Percentiles rank a stretch among this genome's conserved stretches.
These are phyloP conservation scores for Celoporthe dispersa DNA, from an alignment of 2,329 filamentous ascomycete genomes.

Conservation along the genomic window DNA sequence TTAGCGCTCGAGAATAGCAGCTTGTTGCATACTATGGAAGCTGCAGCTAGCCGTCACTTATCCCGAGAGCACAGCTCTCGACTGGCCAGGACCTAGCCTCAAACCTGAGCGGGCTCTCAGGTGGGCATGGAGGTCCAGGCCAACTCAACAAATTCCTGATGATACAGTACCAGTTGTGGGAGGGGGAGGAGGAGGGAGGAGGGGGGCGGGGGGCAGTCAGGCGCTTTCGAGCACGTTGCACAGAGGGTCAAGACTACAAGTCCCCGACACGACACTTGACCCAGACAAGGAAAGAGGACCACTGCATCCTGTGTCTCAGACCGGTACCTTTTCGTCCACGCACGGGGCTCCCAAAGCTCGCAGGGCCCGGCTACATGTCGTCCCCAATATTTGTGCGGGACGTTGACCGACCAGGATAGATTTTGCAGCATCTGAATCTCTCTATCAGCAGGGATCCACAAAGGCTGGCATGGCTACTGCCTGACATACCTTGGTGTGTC, in stretches of 20 bases:
- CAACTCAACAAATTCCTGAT: neutral
- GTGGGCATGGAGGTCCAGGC: neutral
- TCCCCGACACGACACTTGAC: constrained; percentile 1
- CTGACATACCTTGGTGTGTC: neutral
- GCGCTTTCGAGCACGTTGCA: neutral
- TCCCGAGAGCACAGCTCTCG: constrained; percentile 17
- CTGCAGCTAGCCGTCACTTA: constrained; percentile 13
- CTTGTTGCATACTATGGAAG: constrained; percentile 11
- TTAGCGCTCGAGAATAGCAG: constrained; percentile 23
- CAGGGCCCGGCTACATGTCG: neutral
- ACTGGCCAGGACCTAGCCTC: neutral
- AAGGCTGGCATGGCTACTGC: neutral
- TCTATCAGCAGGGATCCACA: neutral
- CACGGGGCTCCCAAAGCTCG: neutral
- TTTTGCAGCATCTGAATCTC: neutral
- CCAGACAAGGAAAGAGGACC: neutral
- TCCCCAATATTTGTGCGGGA: neutral
- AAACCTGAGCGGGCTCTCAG: neutral
- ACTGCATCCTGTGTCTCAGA: neutral
- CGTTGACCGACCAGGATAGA: neutral
- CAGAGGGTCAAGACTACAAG: neutral
- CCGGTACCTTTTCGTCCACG: neutral
- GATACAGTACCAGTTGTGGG: neutral
- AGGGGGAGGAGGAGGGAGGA: neutral
- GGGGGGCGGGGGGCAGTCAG: neutral